Evolutionary conservation across 148 eudicot genomes (phyloP), one percentile per base, ranked within the genome.

Genomic region (Agrostemma githago): DNA sequence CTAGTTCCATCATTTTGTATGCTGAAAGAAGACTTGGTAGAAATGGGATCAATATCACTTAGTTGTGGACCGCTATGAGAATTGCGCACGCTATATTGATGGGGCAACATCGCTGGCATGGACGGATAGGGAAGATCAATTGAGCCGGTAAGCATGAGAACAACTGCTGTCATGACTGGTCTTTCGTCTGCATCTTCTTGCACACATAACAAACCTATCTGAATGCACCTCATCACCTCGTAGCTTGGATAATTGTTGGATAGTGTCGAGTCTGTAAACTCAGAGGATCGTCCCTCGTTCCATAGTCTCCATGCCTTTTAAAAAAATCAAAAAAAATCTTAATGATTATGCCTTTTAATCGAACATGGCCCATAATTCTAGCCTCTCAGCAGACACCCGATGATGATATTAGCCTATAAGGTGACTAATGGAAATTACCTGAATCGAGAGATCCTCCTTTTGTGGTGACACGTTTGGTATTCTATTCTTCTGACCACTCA

Each of bases 131-230:
- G 80, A 3, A 78, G 67, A 17, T 57, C 44, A 6, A 72, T 26
- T 1, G 76, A 78, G 68, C 76, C 76, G 26, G 67, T 72, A 58
- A 78, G 76, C 80, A 78, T 78, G 6, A 72, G 59, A 34, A 72
- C 72, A 0, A 72, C 72, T 54, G n/a, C 17, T 9, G 67, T 64
- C 76, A 66, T 78, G 37, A 38, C 66, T 8, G 80, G 80, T 43
- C 76, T 61, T 14, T 43, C 0, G 2, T 5, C 76, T 4, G 72
- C 66, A 21, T 56, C 56, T 65, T 4, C 66, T 72, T 78, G 80
- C 10, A 78, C 66, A 56, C 76, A 78, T 11, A 78, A 17, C 59
- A 78, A 2, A 5, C 64, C 80, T 14, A 78, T 65, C 43, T 72
- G 70, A n/a, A 78, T 56, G 76, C 80, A 78, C 62, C 64, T 67